Evolutionary conservation across 208 protist species (phyloP), one percentile per base, ranked within the genome.

Genomic region (Leishmania martiniquensis): DNA sequence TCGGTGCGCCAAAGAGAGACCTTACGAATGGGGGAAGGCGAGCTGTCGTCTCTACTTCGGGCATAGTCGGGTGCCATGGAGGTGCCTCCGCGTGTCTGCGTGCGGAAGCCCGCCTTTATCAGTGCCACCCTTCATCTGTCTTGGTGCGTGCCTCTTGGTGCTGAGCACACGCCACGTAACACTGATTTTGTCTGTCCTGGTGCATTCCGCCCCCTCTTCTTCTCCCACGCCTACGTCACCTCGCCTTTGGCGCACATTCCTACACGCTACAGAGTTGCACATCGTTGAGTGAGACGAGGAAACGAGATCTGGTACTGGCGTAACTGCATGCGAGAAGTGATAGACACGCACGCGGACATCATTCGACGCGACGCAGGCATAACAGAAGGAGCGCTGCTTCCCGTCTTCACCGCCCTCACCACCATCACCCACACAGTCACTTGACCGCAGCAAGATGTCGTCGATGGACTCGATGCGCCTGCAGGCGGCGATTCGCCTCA

Each of bases 401-500:
- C 29, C 20, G 4, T 17, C 29, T 29, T 39, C 4, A 63, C 29
- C 29, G 37, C 29, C 0, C 9, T 13, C 29, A 13, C 12, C 12
- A 25, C 42, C 4, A 69, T 37, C 20, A 57, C 5, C 34, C 13
- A 25, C 12, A 25, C 42, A 1, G 49, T 37, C 20, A 57, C 5
- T 39, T 4, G 10, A 4, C 10, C 20, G 9, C 34, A 25, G 9
- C 29, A 77, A 20, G 34, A 94, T 94, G 91, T 90, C 89, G 57
- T 91, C 90, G 25, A 84, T 92, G 85, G 89, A 92, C 83, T 94
- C 87, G 4, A 77, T 89, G 82, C 87, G 94, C 29, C 88, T 99
- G 76, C 96, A 96, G 72, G 99, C 99, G 80, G 89, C 99, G 29
- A 99, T 99, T 81, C 97, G 98, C 60, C 86, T 91, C 12, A 98